Base-by-base conservation (phyloP, 1,284 basidiomycete genomes). In the Ustilago vetiveriae region DNA sequence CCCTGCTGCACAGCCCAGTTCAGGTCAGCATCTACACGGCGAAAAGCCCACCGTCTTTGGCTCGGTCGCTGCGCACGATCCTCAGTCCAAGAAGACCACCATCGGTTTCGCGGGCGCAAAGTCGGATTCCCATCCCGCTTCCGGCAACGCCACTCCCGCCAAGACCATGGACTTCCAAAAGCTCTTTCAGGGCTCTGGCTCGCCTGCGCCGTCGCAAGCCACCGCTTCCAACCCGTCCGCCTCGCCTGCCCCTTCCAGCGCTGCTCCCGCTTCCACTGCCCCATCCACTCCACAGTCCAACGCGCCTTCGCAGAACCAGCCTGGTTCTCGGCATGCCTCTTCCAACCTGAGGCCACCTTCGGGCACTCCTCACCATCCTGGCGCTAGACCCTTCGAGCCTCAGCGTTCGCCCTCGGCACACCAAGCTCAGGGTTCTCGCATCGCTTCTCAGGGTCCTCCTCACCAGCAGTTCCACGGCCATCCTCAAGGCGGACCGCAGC, bases 71-170 rank as follows among this genome's bases (percentile, higher is more conserved):
- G 76, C 82, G 22, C 52, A 67, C 16, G 75, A 74, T 29, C 48
- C 72, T 27, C 76, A 82, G 53, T 70, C 73, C 19, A 65, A 65
- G 33, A 72, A 75, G 54, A 80, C 78, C 60, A 75, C 73, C 56
- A 70, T 77, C 35, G 75, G 74, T 13, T 75, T 79, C 40, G 57
- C 58, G 19, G 58, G 65, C 56, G 48, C 53, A 64, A 69, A 60
- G 59, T 88, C 88, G 40, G 87, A 93, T 85, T 87, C 83, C 2
- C 56, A 70, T 26, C 44, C 74, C 11, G 30, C 78, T 85, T 35
- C 84, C 81, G 19, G 84, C 17, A 64, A 69, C 32, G 50, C 27
- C 32, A 41, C 63, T 10, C 43, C 60, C 3, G 21, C 56, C 29
- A 57, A 69, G 26, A 56, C 66, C 38, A 52, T 82, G 55, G 78